Conservation (phyloP, 1,284 basidiomycete species). For the Naganishia cerealis region DNA sequence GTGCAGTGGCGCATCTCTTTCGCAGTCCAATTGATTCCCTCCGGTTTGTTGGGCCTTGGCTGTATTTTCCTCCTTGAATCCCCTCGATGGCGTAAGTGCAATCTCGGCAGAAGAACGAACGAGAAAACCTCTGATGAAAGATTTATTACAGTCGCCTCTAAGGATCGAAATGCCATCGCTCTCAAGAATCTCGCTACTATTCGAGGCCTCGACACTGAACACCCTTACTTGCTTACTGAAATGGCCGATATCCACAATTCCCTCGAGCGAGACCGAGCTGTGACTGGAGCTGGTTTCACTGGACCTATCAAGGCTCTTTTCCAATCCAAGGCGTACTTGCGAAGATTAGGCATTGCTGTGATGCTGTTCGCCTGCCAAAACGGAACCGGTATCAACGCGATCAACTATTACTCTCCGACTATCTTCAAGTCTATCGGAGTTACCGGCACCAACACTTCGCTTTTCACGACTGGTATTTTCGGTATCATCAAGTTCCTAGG, state of each 20-base stretch:
- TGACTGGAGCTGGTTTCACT: conserved; percentile 29
- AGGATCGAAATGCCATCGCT: conserved; percentile 52
- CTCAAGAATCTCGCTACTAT: conserved; percentile 54
- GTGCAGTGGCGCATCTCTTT: conserved; percentile 59
- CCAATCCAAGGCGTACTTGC: conserved; percentile 23
- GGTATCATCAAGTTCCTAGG: conserved; percentile 55
- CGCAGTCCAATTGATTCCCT: conserved; percentile 59
- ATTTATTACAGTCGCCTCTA: conserved; percentile 38
- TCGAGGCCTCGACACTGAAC: conserved; percentile 52
- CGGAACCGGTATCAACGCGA: conserved; percentile 35
- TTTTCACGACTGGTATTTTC: conserved; percentile 59
- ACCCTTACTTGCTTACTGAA: conserved; percentile 54
- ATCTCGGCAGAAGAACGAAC: not conserved
- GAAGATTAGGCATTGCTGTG: conserved; percentile 31
- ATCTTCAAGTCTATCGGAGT: conserved; percentile 57
- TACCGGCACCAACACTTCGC: conserved; percentile 51
- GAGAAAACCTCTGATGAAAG: not conserved
- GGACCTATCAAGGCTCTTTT: conserved; percentile 32
- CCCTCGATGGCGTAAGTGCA: conserved; percentile 55
- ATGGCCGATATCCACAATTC: conserved; percentile 39
- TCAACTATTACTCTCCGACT: conserved; percentile 37
- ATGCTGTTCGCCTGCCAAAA: conserved; percentile 33
- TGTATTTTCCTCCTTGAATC: conserved; percentile 57
- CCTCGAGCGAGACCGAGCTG: conserved; percentile 30
- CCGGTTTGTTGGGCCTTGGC: conserved; percentile 55